These are phyloP conservation scores for Yamadazyma atlantica DNA, from an alignment of 1,139 yeast genomes.

Conservation along the genomic window DNA sequence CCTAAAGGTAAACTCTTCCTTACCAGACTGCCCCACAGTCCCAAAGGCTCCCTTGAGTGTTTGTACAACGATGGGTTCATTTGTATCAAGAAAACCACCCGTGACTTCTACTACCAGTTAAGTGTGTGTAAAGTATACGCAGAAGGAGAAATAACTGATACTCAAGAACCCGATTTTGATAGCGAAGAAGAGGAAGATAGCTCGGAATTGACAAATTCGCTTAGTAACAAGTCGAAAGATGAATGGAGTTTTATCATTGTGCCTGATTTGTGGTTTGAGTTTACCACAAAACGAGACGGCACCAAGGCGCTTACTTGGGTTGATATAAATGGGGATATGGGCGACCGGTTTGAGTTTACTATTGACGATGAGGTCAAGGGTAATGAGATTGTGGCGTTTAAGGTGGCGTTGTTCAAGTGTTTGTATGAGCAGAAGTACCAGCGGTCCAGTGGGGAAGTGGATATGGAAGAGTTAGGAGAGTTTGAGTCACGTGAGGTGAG, in stretches of 20 bases:
- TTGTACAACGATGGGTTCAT: constrained; percentile 79
- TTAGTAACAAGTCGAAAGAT: constrained; percentile 33
- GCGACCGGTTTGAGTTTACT: constrained; percentile 80
- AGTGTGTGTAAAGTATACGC: constrained; percentile 68
- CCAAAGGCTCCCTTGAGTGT: constrained; percentile 86
- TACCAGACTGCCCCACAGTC: constrained; percentile 72
- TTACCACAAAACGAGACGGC: constrained; percentile 32
- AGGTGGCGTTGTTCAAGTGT: constrained; percentile 62
- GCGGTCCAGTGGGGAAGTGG: constrained; percentile 21
- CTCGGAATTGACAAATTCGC: constrained; percentile 19
- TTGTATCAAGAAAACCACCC: constrained; percentile 65
- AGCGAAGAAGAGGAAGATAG: constrained; percentile 58
- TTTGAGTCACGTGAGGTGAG: constrained; percentile 43
- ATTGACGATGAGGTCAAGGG: constrained; percentile 62
- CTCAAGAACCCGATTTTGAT: constrained; percentile 35
- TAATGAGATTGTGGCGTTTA: constrained; percentile 63
- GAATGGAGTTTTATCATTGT: constrained; percentile 71
- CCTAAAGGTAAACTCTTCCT: constrained; percentile 81
- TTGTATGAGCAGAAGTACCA: constrained; percentile 76
- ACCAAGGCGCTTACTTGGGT: constrained; percentile 67
- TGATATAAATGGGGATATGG: constrained; percentile 83
- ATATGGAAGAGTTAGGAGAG: constrained; percentile 50
- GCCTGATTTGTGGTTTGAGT: constrained; percentile 55
- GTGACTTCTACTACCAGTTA: constrained; percentile 67
- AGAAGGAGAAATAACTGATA: constrained; percentile 58